Conservation (phyloP, 495 filamentous ascomycete species). For the Penicillium flavigenum region DNA sequence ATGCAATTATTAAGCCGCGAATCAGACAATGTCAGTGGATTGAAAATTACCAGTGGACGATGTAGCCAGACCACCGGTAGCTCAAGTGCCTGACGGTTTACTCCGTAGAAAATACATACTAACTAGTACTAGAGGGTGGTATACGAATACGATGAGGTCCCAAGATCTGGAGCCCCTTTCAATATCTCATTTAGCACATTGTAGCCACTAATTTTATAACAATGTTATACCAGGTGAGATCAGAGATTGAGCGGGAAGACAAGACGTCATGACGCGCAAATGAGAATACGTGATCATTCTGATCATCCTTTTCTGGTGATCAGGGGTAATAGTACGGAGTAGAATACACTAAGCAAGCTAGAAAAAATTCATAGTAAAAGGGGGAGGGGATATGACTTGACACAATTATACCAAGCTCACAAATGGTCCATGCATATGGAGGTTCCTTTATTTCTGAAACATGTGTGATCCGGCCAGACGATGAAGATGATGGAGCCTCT, state of each 20-base stretch:
- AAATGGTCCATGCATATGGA: neutral
- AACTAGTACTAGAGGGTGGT: neutral
- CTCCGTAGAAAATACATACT: neutral
- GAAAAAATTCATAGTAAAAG: neutral
- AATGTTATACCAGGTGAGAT: neutral
- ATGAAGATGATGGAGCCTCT: neutral
- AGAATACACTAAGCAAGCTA: neutral
- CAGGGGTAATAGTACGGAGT: constrained; percentile 3
- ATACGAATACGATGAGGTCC: neutral
- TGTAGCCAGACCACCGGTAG: neutral
- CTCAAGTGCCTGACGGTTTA: neutral
- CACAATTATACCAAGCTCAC: neutral
- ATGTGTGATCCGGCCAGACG: neutral
- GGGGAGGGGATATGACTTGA: neutral
- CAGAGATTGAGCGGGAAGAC: neutral
- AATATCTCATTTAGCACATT: neutral
- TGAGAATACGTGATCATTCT: neutral
- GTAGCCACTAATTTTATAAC: too few species aligned
- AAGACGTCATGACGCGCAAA: neutral
- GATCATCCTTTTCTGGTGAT: constrained; percentile 3
- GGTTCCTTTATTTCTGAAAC: constrained; percentile 14
- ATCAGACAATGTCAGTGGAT: neutral
- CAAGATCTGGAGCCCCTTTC: neutral
- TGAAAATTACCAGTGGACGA: neutral
- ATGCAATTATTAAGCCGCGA: neutral